A percentile compares a stretch with the other conserved stretches of the same genome.
Conservation (phyloP, 75 land plant species). For the Cupressus sempervirens region DNA sequence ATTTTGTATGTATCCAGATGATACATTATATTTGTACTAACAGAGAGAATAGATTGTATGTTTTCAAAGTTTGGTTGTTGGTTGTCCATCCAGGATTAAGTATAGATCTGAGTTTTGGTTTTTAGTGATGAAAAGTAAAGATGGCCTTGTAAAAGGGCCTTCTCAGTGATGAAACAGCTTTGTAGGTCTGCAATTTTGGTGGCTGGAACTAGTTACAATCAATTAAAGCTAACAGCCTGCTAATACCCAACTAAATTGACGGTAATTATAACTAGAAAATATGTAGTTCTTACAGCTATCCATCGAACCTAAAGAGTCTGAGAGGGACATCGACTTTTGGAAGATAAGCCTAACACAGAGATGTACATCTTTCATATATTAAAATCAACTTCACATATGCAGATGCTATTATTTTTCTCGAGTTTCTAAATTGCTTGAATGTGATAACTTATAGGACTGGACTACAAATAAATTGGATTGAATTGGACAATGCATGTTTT, state of each 20-base stretch:
- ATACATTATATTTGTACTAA: not conserved
- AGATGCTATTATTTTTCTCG: too few relatives aligned
- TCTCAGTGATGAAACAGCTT: not conserved
- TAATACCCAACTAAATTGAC: not conserved
- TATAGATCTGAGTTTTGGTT: not conserved
- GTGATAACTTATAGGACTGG: too few relatives aligned
- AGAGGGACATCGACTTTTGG: not conserved
- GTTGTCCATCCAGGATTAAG: not conserved
- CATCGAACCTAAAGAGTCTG: not conserved
- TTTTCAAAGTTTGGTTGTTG: not conserved
- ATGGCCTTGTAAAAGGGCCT: not conserved
- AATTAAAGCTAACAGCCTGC: not conserved
- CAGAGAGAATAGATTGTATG: not conserved
- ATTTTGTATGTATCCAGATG: not conserved
- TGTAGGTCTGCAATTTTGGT: not conserved
- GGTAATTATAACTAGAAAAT: not conserved
- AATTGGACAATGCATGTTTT: too few relatives aligned
- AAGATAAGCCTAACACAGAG: not conserved
- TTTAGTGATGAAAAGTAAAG: not conserved
- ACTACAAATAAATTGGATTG: too few relatives aligned
- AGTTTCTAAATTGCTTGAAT: not conserved
- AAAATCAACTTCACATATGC: too few relatives aligned
- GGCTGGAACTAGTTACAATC: not conserved
- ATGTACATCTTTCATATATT: not conserved
- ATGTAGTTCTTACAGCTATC: not conserved